Evolutionary conservation across 208 protist genomes (phyloP).

Genomic region (Leishmania braziliensis): DNA sequence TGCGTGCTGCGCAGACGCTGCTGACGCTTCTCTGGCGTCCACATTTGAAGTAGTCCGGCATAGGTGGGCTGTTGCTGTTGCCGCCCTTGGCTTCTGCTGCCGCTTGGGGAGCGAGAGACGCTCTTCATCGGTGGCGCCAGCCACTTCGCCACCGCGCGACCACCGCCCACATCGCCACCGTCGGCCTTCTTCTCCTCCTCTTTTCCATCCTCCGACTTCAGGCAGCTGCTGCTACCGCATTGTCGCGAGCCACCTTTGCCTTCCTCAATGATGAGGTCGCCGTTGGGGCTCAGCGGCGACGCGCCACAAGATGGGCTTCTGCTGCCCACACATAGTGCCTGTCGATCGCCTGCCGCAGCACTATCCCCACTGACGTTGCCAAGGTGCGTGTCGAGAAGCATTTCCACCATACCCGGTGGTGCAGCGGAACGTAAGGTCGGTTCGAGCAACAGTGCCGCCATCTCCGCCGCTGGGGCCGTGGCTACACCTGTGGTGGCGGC

Average conservation of each 20-base stretch:
- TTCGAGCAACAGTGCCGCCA: constrained; percentile 8
- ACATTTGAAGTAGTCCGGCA: constrained; percentile 13
- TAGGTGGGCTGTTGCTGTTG: constrained; percentile 19
- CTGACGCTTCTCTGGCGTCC: constrained; percentile 32
- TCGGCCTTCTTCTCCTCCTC: not conserved
- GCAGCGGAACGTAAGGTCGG: not conserved
- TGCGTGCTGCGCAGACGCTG: constrained; percentile 25
- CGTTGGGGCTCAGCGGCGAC: not conserved
- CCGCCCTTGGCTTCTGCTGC: not conserved
- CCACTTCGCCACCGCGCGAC: constrained; percentile 11
- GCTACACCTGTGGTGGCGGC: not conserved
- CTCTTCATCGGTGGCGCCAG: constrained; percentile 29
- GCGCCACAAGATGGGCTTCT: not conserved
- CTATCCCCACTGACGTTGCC: not conserved
- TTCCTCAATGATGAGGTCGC: not conserved
- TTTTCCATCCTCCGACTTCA: not conserved
- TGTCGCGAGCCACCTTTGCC: not conserved
- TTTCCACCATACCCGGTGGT: not conserved
- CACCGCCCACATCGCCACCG: not conserved
- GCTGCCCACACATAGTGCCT: not conserved
- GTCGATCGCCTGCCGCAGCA: not conserved
- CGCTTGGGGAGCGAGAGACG: constrained; percentile 29
- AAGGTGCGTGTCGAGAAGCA: not conserved
- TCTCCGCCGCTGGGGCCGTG: not conserved
- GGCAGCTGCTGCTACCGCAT: not conserved